Evolutionary conservation across 2,329 filamentous ascomycete species (phyloP).

Genomic region (Aspergillus terreus): DNA sequence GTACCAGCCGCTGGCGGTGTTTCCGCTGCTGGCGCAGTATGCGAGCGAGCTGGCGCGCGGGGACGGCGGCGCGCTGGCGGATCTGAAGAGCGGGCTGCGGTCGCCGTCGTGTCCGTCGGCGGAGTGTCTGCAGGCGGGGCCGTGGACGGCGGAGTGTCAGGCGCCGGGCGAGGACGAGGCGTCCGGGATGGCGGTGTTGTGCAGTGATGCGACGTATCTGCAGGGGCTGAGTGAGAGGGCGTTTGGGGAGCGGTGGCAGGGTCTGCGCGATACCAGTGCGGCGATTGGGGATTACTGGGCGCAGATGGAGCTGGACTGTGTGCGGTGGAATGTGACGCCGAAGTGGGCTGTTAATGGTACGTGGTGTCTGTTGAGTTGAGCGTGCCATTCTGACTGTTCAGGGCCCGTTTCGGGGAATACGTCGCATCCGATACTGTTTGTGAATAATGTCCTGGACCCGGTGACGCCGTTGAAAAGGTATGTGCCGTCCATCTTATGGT

Average conservation of each 20-base stretch:
- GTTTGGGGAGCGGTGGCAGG: conserved; percentile 22
- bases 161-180: conserved; percentile 22
- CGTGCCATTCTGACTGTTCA: background rate
- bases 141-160: conserved; percentile 29
- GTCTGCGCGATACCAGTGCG: conserved; percentile 21
- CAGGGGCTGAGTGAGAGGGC: conserved; percentile 12
- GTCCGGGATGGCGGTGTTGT: conserved; percentile 29
- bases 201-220: conserved; percentile 27
- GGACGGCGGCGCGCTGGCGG: conserved; percentile 25
- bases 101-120: conserved; percentile 23
- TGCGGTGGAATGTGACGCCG: conserved; percentile 33
- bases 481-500: background rate
- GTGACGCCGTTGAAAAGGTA: conserved; percentile 52
- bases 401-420: conserved; percentile 27
- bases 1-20: conserved; percentile 30
- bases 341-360: conserved; percentile 35
- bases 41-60: conserved; percentile 23
- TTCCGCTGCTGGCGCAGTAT: conserved; percentile 24
- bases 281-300: conserved; percentile 38
- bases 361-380: conserved; percentile 5
- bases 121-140: conserved; percentile 26
- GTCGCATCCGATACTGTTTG: conserved; percentile 53
- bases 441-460: conserved; percentile 57
- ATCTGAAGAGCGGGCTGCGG: conserved; percentile 27
- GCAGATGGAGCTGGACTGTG: conserved; percentile 32